These are phyloP conservation scores for Colletotrichum sp. DNA, from an alignment of 2,329 filamentous ascomycete genomes.

Conservation along the genomic window DNA sequence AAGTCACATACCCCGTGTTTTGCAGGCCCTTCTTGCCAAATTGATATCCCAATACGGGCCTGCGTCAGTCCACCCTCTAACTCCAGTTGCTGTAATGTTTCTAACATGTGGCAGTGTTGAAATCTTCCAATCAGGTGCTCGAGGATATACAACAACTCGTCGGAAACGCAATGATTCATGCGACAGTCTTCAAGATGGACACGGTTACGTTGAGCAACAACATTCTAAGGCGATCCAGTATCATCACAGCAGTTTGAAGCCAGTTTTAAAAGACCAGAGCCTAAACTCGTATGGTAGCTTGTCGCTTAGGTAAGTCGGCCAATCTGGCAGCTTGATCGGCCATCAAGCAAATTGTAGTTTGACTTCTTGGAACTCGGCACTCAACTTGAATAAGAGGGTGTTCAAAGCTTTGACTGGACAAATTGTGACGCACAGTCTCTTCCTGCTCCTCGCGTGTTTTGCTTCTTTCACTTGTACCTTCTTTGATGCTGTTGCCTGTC, in stretches of 20 bases:
- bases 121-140: neutral
- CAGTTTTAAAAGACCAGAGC: no score
- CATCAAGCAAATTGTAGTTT: no score
- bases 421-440: no score
- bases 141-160: neutral
- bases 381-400: no score
- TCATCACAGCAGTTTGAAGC: no score
- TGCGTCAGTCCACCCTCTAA: neutral
- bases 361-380: no score
- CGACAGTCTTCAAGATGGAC: neutral
- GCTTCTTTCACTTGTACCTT: neutral
- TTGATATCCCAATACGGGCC: neutral
- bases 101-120: neutral
- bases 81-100: fast-evolving
- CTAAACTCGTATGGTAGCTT: no score
- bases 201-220: no score
- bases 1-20: neutral
- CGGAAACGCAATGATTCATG: neutral
- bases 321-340: no score
- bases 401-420: no score
- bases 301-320: no score
- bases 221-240: no score
- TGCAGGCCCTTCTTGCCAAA: neutral
- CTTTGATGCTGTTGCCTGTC: neutral
- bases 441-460: neutral